Evolutionary conservation across 768 basidiomycete genomes (phyloP).

Genomic region (Tephrocybe sp.): DNA sequence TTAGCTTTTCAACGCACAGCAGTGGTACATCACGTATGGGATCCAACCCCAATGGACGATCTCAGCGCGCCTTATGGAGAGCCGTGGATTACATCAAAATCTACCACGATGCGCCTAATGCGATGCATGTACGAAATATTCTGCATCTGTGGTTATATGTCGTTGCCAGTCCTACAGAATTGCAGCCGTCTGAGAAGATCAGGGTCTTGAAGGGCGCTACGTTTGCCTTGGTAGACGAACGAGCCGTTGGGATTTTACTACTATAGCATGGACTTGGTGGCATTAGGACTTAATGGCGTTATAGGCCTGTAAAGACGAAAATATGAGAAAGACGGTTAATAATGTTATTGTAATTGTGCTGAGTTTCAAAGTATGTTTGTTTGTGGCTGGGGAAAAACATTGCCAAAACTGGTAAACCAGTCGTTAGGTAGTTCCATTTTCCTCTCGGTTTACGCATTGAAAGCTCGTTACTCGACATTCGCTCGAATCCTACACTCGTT

Average conservation of each 20-base stretch:
- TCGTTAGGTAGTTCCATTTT: not conserved
- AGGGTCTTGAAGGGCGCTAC: conserved; percentile 47
- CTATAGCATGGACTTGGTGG: conserved; percentile 27
- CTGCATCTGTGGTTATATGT: conserved; percentile 50
- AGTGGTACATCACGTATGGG: not conserved
- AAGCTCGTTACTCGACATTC: conserved; percentile 16
- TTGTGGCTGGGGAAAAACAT: conserved; percentile 2
- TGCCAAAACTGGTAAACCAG: too few relatives aligned
- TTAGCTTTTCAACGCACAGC: not conserved
- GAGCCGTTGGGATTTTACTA: conserved; percentile 45
- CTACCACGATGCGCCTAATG: conserved; percentile 52
- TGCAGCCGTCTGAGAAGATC: conserved; percentile 28
- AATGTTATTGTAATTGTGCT: not conserved
- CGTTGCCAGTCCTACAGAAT: not conserved
- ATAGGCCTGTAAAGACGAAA: too few relatives aligned
- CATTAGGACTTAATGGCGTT: too few relatives aligned
- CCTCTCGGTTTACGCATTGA: too few relatives aligned
- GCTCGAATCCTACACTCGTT: conserved; percentile 17
- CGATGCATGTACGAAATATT: conserved; percentile 48
- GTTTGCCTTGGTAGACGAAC: conserved; percentile 48
- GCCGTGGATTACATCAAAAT: conserved; percentile 54
- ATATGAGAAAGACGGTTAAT: too few relatives aligned
- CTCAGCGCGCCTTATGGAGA: conserved; percentile 23
- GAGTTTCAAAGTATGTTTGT: conserved; percentile 10
- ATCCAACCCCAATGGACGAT: not conserved